phyloP scores from a whole-genome alignment of 176 grass and related monocot species.

The Phragmites australis region DNA sequence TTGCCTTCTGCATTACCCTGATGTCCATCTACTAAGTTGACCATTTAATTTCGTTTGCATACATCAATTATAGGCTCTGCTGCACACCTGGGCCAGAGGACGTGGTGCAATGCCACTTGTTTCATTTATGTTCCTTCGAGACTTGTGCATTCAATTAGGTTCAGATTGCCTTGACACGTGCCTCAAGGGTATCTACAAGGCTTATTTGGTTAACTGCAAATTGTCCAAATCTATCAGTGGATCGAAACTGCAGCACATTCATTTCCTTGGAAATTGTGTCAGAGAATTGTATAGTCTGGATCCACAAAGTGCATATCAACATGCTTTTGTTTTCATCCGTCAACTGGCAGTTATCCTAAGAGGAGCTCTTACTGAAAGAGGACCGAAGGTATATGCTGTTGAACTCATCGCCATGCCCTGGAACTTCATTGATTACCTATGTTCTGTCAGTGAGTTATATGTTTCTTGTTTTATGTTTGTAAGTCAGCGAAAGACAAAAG shows the following conservation, averaged over 20 bases:
- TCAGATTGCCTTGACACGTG: slow-evolving; percentile 82
- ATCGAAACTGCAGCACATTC: slow-evolving; percentile 86
- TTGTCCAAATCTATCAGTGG: slow-evolving; percentile 78
- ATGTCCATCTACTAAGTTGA: slow-evolving; percentile 16
- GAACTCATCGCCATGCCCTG: slow-evolving; percentile 11
- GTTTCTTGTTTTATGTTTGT: slow-evolving; percentile 34
- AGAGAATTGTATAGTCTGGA: slow-evolving; percentile 78
- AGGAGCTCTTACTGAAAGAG: slow-evolving; percentile 80
- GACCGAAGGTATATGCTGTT: slow-evolving; percentile 70
- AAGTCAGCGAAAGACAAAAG: slow-evolving; percentile 79
- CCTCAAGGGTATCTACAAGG: slow-evolving; percentile 94
- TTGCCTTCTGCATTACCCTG: slow-evolving; percentile 19
- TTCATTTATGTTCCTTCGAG: slow-evolving; percentile 89
- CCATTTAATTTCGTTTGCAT: slow-evolving; percentile 17
- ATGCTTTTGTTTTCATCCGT: slow-evolving; percentile 97
- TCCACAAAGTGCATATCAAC: slow-evolving; percentile 71
- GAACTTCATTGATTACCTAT: slow-evolving; percentile 17
- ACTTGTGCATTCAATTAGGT: slow-evolving; percentile 86
- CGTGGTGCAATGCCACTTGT: slow-evolving; percentile 70
- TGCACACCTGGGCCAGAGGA: slow-evolving; percentile 89
- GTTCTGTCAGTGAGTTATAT: slow-evolving; percentile 23
- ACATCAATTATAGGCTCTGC: slow-evolving; percentile 60
- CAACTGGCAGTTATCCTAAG: slow-evolving; percentile 80
- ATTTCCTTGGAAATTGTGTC: slow-evolving; percentile 94
- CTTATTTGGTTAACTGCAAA: slow-evolving; percentile 99